Conservation (phyloP, 163 green algal genomes). For the Scenedesmus sp. region DNA sequence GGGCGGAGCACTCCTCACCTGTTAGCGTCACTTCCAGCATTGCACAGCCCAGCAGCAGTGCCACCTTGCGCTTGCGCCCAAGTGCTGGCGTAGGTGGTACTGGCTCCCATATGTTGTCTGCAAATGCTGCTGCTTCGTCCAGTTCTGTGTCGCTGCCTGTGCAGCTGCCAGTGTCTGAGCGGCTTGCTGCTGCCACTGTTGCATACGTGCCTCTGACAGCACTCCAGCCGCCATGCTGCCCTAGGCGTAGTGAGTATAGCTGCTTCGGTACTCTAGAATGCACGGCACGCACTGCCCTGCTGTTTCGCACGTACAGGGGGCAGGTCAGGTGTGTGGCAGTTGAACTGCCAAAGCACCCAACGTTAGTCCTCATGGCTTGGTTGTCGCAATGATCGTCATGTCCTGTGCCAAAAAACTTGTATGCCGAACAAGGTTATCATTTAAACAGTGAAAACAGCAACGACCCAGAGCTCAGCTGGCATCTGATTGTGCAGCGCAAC, state of each 20-base stretch:
- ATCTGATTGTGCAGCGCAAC: too few species aligned
- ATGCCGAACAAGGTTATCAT: too few species aligned
- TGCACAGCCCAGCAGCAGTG: constrained; percentile 10
- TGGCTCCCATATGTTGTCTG: constrained; percentile 32
- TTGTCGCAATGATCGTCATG: neutral
- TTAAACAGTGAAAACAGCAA: neutral
- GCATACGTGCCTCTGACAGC: neutral
- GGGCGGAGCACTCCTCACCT: neutral
- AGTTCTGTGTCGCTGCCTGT: neutral
- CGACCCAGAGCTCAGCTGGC: neutral
- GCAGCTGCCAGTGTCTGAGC: neutral
- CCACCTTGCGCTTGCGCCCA: constrained; percentile 40
- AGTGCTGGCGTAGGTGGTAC: constrained; percentile 33
- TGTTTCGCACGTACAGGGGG: neutral
- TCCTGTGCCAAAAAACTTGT: neutral
- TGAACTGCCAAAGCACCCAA: constrained; percentile 1
- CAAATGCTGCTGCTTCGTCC: neutral
- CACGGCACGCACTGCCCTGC: neutral
- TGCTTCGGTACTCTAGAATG: neutral
- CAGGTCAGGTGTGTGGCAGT: constrained; percentile 1
- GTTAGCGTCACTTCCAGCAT: constrained; percentile 21
- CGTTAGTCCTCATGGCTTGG: neutral
- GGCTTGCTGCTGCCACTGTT: neutral
- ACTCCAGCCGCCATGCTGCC: neutral
- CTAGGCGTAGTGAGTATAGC: neutral